A percentile compares a stretch with the other conserved stretches of the same genome.
These are phyloP conservation scores for Penicillium oxalicum DNA, from an alignment of 2,329 filamentous ascomycete genomes.

Conservation along the genomic window DNA sequence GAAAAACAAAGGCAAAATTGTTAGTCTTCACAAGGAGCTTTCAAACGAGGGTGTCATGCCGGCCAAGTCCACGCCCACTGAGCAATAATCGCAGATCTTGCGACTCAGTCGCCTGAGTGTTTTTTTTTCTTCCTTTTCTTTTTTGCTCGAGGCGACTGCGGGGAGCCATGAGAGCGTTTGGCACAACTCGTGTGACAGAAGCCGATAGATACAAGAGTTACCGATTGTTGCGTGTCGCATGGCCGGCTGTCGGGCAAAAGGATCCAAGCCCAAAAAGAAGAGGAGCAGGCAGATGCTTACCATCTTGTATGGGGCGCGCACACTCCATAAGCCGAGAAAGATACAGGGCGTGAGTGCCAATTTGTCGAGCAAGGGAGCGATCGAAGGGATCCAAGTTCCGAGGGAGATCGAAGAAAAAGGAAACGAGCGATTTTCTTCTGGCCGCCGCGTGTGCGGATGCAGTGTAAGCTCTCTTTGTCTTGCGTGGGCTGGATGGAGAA, in stretches of 20 bases:
- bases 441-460: too few species aligned
- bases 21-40: slow-evolving; percentile 2
- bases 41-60: neutral
- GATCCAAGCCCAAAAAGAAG: neutral
- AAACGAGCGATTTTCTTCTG: too few species aligned
- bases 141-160: too few species aligned
- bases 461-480: neutral
- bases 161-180: too few species aligned
- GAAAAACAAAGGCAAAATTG: neutral
- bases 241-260: too few species aligned
- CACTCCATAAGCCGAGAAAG: slow-evolving; percentile 23
- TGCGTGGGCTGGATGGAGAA: slow-evolving; percentile 6
- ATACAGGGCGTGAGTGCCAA: slow-evolving; percentile 7
- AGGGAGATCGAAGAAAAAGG: neutral
- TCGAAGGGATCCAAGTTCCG: neutral
- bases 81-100: too few species aligned
- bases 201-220: too few species aligned
- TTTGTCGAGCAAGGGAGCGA: neutral
- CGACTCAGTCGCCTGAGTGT: too few species aligned
- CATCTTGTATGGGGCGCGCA: slow-evolving; percentile 28
- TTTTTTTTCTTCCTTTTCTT: too few species aligned
- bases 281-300: slow-evolving; percentile 19
- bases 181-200: neutral
- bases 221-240: too few species aligned
- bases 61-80: neutral